Evolutionary conservation across 805 yeast genomes (phyloP).

Genomic region (Candida easanensis): DNA sequence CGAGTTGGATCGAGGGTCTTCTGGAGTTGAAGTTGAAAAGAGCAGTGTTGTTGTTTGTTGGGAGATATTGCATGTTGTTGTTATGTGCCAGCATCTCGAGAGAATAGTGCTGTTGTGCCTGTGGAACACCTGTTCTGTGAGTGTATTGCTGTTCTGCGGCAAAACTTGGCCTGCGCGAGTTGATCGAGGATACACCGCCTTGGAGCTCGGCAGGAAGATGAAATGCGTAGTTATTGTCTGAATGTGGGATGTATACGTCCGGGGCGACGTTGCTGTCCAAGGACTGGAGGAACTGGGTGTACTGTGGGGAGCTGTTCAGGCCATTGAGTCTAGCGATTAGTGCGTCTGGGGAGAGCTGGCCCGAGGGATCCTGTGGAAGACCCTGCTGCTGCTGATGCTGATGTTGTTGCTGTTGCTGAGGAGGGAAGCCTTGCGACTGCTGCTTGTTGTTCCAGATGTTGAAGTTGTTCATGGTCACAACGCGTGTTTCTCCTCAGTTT

Average conservation of each 20-base stretch:
- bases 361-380: background rate
- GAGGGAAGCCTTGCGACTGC: background rate
- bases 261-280: conserved; percentile 1
- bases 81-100: conserved; percentile 5
- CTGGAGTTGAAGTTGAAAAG: conserved; percentile 22
- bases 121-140: conserved; percentile 11
- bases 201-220: conserved; percentile 54
- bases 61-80: conserved; percentile 9
- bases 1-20: conserved; percentile 25
- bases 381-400: conserved; percentile 5
- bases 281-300: conserved; percentile 5
- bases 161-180: conserved; percentile 70
- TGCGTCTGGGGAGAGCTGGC: conserved; percentile 23
- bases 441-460: conserved; percentile 20
- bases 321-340: conserved; percentile 23
- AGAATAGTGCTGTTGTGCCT: conserved; percentile 16
- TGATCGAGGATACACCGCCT: conserved; percentile 60
- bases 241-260: background rate
- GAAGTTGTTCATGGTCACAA: conserved; percentile 11
- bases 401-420: conserved; percentile 2
- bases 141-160: conserved; percentile 52
- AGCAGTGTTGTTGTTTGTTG: background rate
- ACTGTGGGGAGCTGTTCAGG: conserved; percentile 19
- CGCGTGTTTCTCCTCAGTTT: too few species aligned
- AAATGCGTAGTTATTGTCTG: conserved; percentile 10